Evolutionary conservation across 768 basidiomycete genomes (phyloP), one percentile per base, ranked within the genome.

Genomic region (Leccinum obscurum): DNA sequence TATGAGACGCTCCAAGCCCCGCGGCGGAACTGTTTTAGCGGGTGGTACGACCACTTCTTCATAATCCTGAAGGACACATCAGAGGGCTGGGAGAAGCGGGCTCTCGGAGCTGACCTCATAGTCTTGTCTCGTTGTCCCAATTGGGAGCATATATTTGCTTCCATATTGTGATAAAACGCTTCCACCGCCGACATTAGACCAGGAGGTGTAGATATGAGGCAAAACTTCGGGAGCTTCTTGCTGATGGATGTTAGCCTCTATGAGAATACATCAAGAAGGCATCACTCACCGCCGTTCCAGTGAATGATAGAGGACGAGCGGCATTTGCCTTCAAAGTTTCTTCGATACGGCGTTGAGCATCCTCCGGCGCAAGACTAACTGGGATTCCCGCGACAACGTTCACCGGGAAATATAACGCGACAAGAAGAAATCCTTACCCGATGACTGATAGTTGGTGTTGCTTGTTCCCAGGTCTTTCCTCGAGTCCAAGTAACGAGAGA

Each of bases 21-120:
- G 85, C 8, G 89, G 88, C 10, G 95, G 94, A 1, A 96, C 81
- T 2, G 85, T 79, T 63, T 77, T 87, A 0, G 93, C 84, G 13
- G 96, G 95, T 7, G 97, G 97, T 37, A 98, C 81, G 24, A 86
- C 81, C 17, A 97, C 90, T 78, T 98, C 95, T 73, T 96, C 91
- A 68, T 87, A 93, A 50, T 87, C 84, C 93, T 95, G 63, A 17
- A 58, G n/a, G 56, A 39, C 28, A 56, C 24, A 60, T 67, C 55
- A 62, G 60, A 55, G 20, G 6, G 32, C 30, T 10, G 50, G 35
- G 53, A 56, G 35, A 24, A 60, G 59, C 15, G 24, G 53, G 28
- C 14, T 8, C 35, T 7, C 35, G 50, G 55, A 20, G 61, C 77
- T 55, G 62, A 95, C 95, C 69, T 95, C 90, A 49, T 82, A 69